Base-by-base conservation (phyloP, 257 asterid genomes). In the Salvia splendens region DNA sequence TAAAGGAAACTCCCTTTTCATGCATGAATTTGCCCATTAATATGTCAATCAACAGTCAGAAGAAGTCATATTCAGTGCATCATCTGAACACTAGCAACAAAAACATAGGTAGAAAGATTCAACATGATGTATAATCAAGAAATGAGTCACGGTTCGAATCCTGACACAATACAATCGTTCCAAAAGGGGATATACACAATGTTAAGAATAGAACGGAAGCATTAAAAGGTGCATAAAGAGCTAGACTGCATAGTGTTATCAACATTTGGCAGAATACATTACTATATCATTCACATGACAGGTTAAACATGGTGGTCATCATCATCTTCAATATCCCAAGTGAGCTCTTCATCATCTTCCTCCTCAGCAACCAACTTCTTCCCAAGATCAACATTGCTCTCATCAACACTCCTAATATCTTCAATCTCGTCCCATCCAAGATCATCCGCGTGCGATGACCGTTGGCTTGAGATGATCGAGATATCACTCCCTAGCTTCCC, bases 361-460 rank as follows among this genome's bases (percentile, higher is more conserved):
- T 82, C 90, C 10, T 86, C 68, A 28, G 70, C 86, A 80, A 64
- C 78, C 78, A 79, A 58, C 52, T 76, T 68, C 81, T 81, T 84
- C 49, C 60, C 67, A 70, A 79, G 73, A 69, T 83, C 87, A 65
- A 59, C 68, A 74, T 78, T 84, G 61, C 70, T 70, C 82, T 80
- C 92, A 53, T 85, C 91, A 38, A 81, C 85, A 62, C 89, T 89
- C 65, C 80, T 83, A 14, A 84, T 73, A 63, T 83, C 92, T 75
- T 89, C 98, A 60, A 92, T 87, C 82, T 92, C 89, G 73, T 92
- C 96, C 98, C 98, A 89, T 17, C 86, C 96, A 30, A 83, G 72
- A 30, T 92, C 96, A 69, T 83, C 96, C 3, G 48, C 90, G 5
- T 77, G 89, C 0, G 85, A 80, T 5, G 90, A 82, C 5, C 77